Evolutionary conservation across 768 basidiomycete species (phyloP), one percentile per base, ranked within the genome.

Genomic region (Clavaria fumosa): DNA sequence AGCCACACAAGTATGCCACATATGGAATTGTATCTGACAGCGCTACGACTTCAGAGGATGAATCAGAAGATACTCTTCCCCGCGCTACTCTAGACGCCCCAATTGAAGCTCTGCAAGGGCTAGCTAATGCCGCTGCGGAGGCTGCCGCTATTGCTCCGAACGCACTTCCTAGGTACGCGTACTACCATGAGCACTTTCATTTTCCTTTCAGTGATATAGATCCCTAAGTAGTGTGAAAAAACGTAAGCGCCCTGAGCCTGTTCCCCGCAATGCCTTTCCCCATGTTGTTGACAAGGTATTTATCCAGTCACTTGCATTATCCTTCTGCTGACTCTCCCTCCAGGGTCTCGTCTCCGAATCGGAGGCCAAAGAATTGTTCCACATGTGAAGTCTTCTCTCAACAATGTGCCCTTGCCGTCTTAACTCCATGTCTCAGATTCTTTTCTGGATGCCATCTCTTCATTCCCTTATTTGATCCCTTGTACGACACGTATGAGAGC

Each of bases 361-460:
- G 21, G 90, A 93, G 60, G 90, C 86, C 39, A 71, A 85, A 50
- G 85, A 89, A 55, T 68, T 95, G 38, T 90, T 81, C 64, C 80
- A 88, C 62, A 88, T 91, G 81, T 88, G 59, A 71, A 47, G 52
- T 46, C 49, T 48, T 52, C 46, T 47, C 50, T 51, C 35, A 50
- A 47, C 50, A 45, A 49, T 51, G 50, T 50, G 41, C 43, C 26
- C 39, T 44, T 40, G 42, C 54, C 49, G 53, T 48, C 47, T 48
- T 53, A 55, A 56, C 59, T 55, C 55, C 53, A 57, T 53, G 47
- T 52, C 52, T 43, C 64, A 89, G 85, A 52, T 96, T 93, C 67
- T 93, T 93, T 64, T 78, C 83, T 41, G 90, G 90, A 34, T 95
- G 89, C 60, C 84, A 95, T 63, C 70, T 90, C 54, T 96, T 95